A percentile compares a stretch with the other conserved stretches of the same genome.
phyloP scores from a whole-genome alignment of 257 asterid species.

The Cruciata laevipes region DNA sequence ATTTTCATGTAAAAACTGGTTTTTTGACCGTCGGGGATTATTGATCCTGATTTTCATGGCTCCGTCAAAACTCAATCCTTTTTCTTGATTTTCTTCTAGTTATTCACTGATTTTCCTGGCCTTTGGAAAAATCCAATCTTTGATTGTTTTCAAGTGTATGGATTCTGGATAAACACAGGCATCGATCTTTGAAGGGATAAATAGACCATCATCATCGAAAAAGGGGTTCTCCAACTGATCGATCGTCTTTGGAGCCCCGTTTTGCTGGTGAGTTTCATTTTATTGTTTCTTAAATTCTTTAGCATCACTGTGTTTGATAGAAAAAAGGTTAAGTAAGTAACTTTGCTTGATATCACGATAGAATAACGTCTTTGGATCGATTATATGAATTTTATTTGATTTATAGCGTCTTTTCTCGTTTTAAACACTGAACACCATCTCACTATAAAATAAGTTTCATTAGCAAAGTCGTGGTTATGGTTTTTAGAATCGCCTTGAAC shows the following conservation, averaged over 20 bases:
- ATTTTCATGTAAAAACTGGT: background rate
- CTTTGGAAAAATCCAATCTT: background rate
- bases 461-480: background rate
- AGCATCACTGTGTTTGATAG: background rate
- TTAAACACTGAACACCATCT: too few species aligned
- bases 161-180: background rate
- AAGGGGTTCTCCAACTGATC: background rate
- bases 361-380: background rate
- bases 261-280: background rate
- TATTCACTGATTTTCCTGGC: background rate
- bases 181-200: background rate
- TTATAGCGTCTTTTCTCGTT: too few species aligned
- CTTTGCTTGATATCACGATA: background rate
- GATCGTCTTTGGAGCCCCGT: slow-evolving; percentile 1
- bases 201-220: background rate
- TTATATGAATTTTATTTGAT: too few species aligned
- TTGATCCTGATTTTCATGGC: background rate
- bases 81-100: background rate
- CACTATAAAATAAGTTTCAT: too few species aligned
- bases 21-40: background rate
- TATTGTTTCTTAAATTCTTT: background rate
- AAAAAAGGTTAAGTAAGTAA: too few species aligned
- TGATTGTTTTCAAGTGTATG: background rate
- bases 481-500: background rate
- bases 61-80: background rate